Evolutionary conservation across 208 protist genomes (phyloP), one percentile per base, ranked within the genome.

Genomic region (Sergeia podlipaevii): DNA sequence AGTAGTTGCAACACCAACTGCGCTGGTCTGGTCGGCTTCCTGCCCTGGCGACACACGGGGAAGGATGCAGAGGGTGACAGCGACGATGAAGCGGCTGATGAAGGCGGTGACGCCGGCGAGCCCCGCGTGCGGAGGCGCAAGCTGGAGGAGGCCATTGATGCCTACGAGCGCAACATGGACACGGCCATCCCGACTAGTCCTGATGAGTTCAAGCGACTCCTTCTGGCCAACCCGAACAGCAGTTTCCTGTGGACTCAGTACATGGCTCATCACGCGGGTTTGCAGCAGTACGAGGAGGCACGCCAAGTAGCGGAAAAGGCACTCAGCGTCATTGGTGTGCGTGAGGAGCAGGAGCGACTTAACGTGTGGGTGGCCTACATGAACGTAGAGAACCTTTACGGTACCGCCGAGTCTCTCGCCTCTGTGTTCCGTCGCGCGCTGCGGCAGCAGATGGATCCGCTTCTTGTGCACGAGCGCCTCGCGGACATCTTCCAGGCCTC

Each of bases 321-420:
- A 17, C 72, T 98, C 23, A 65, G 55, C 23, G 93, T 85, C 7
- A 97, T 98, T 51, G 81, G 85, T 48, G 77, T 81, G 42, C 64
- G 72, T 0, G 86, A 97, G 56, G 59, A 77, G 43, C 47, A 89
- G 21, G 93, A 98, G 62, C 72, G 65, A 37, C 66, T 96, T 41
- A 98, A 98, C 54, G 77, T 98, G 5, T 98, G 88, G 88, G 89
- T 96, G 24, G 91, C 93, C 10, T 93, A 96, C 62, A 68, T 98
- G 32, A 98, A 97, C 64, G 39, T 98, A 4, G 95, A 98, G 70
- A 96, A 93, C 55, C 67, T 91, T 20, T 85, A 96, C 53, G 95
- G 95, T 47, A 95, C 85, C 15, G 64, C 75, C 37, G 89, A 97
- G 64, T 92, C 85, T n/a, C 74, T 97, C 28, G 56, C 81, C 26